These are phyloP conservation scores for Melampsora americana DNA, from an alignment of 1,284 basidiomycete genomes.

Conservation along the genomic window DNA sequence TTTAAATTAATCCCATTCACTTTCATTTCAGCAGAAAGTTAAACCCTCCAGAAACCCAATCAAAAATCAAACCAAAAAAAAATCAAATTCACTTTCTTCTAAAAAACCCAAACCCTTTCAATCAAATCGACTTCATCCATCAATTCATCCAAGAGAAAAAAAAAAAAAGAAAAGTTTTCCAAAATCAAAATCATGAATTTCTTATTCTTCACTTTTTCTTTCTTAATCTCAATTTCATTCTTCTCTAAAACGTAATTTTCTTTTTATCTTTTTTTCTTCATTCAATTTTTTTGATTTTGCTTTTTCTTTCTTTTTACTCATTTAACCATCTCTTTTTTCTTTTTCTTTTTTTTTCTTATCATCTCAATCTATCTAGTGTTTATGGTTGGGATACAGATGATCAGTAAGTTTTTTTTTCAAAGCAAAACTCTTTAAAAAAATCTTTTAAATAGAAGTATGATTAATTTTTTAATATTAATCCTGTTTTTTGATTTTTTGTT, in stretches of 20 bases:
- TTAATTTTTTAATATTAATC: neutral
- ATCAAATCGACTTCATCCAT: neutral
- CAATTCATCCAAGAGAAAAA: neutral
- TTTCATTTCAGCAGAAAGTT: too few relatives aligned
- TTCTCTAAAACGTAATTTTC: too few relatives aligned
- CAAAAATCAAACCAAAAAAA: too few relatives aligned
- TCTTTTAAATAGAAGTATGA: too few relatives aligned
- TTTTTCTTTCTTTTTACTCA: neutral
- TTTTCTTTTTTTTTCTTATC: too few relatives aligned
- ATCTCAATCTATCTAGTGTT: too few relatives aligned
- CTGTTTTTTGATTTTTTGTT: neutral
- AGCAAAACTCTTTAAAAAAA: too few relatives aligned
- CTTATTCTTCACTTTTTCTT: neutral
- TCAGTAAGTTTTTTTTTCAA: slow-evolving; percentile 16
- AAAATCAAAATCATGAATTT: neutral
- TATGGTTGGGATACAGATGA: slow-evolving; percentile 40
- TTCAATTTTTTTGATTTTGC: neutral
- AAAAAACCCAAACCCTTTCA: too few relatives aligned
- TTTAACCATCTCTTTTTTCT: neutral
- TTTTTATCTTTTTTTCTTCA: neutral
- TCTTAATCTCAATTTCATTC: too few relatives aligned
- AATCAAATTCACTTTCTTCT: too few relatives aligned
- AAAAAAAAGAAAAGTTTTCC: neutral
- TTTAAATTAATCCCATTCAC: too few relatives aligned
- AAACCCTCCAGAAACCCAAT: too few relatives aligned